Conservation (phyloP, 305 asterid genomes). For the Solanum hybrid region DNA sequence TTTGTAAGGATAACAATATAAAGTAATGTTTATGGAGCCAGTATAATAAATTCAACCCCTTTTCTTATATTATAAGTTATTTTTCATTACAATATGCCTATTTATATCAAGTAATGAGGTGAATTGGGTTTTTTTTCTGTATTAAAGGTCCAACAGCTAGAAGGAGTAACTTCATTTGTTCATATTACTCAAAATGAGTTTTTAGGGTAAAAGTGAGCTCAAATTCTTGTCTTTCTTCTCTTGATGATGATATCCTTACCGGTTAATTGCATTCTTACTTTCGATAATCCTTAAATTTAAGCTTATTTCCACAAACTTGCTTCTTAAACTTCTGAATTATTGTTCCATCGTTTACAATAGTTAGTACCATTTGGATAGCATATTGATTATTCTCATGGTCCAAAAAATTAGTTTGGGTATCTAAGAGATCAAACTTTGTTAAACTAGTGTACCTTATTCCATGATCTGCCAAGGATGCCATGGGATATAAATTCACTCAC, state of each 20-base stretch:
- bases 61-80: not conserved
- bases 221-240: not conserved
- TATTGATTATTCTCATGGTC: not conserved
- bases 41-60: not conserved
- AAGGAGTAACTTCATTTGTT: not conserved
- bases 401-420: not conserved
- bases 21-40: not conserved
- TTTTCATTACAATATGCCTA: not conserved
- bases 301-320: not conserved
- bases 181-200: not conserved
- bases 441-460: not conserved
- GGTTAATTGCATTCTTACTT: not conserved
- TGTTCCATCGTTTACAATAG: not conserved
- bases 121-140: not conserved
- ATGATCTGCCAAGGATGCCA: not conserved
- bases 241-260: not conserved
- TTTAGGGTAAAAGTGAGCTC: not conserved
- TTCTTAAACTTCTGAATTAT: not conserved
- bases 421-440: not conserved
- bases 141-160: not conserved
- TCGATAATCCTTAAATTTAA: not conserved
- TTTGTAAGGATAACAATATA: not conserved
- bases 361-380: not conserved
- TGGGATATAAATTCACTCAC: not conserved
- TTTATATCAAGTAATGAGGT: conserved; percentile 11